phyloP scores from a whole-genome alignment of 495 filamentous ascomycete species.

The Penicillium macrosclerotiorum region DNA sequence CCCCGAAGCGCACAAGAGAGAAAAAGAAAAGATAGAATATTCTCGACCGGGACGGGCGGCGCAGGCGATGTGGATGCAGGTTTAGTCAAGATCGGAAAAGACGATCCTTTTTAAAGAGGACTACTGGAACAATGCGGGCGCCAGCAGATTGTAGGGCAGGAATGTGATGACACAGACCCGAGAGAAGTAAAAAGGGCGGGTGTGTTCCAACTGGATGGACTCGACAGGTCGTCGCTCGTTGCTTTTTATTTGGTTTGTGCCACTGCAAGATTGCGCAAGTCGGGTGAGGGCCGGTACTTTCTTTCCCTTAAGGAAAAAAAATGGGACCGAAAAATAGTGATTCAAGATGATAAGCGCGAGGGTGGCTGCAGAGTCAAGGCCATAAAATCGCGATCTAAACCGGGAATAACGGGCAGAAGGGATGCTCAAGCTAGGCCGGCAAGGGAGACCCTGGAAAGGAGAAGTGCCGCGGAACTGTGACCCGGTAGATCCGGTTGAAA shows the following conservation, averaged over 20 bases:
- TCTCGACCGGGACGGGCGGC: conserved; percentile 29
- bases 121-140: conserved; percentile 35
- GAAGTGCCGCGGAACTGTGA: conserved; percentile 38
- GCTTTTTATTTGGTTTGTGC: conserved; percentile 29
- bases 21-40: conserved; percentile 11
- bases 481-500: conserved; percentile 38
- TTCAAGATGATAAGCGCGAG: conserved; percentile 24
- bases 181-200: conserved; percentile 19
- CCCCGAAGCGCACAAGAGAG: conserved; percentile 17
- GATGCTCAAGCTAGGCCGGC: conserved; percentile 31
- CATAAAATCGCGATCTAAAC: conserved; percentile 37
- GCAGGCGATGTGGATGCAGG: conserved; percentile 29
- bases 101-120: conserved; percentile 38
- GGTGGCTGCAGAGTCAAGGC: conserved; percentile 29
- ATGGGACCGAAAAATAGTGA: neutral
- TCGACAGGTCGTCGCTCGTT: conserved; percentile 32
- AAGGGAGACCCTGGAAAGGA: conserved; percentile 42
- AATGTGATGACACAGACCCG: conserved; percentile 40
- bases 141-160: conserved; percentile 43
- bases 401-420: conserved; percentile 31
- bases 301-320: conserved; percentile 4
- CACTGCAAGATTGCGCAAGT: conserved; percentile 14
- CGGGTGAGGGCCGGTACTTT: too few relatives aligned
- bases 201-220: conserved; percentile 13
- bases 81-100: conserved; percentile 45